These are phyloP conservation scores for Cryptococcus sp. DNA, from an alignment of 1,284 basidiomycete species.

Conservation along the genomic window DNA sequence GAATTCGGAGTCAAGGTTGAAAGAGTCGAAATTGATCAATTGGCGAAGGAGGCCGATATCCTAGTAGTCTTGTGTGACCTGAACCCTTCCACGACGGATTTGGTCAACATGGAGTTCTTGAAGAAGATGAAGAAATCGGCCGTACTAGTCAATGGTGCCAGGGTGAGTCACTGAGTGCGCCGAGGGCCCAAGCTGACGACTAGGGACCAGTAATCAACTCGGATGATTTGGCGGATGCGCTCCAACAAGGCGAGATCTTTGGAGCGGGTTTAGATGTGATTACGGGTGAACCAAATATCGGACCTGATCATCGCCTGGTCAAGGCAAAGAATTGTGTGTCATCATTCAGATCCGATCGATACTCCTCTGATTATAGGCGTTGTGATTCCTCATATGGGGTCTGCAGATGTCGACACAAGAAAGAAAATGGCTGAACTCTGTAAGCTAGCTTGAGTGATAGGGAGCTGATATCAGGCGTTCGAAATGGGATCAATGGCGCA, in stretches of 20 bases:
- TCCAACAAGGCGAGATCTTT: constrained; percentile 73
- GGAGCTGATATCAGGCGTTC: constrained; percentile 14
- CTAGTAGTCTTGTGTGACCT: constrained; percentile 80
- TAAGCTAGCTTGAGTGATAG: constrained; percentile 10
- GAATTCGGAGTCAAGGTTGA: constrained; percentile 56
- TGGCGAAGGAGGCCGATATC: constrained; percentile 72
- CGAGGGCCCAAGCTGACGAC: background rate
- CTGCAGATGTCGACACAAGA: constrained; percentile 80
- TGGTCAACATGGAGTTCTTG: constrained; percentile 70
- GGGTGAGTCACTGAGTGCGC: constrained; percentile 52
- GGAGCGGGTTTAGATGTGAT: constrained; percentile 92
- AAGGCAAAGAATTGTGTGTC: constrained; percentile 60
- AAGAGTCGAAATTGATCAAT: constrained; percentile 60
- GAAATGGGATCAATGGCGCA: constrained; percentile 36
- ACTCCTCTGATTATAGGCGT: constrained; percentile 53
- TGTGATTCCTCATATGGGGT: constrained; percentile 84
- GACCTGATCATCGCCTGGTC: constrained; percentile 70
- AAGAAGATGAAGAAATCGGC: constrained; percentile 76
- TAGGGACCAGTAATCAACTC: constrained; percentile 73
- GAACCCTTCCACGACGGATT: constrained; percentile 64
- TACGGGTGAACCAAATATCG: constrained; percentile 81
- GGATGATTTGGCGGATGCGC: constrained; percentile 74
- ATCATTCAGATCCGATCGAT: background rate
- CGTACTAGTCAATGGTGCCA: constrained; percentile 72
- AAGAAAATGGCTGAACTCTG: constrained; percentile 71